A percentile compares a stretch with the other conserved stretches of the same genome.
Conservation (phyloP, 495 filamentous ascomycete genomes). For the Ascodesmis nigricans region DNA sequence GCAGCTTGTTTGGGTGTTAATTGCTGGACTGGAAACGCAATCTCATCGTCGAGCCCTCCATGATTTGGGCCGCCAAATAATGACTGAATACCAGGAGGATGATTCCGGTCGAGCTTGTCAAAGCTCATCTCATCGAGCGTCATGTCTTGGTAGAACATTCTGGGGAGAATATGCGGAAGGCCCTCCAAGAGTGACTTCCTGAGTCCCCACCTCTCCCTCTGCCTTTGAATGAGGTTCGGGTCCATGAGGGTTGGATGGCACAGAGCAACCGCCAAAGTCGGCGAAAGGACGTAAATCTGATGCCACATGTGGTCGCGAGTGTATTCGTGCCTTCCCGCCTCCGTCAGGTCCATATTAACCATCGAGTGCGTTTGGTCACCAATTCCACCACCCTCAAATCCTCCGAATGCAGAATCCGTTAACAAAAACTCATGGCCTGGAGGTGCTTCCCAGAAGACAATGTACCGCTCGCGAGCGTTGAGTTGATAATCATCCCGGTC, state of each 20-base stretch:
- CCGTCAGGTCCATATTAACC: conserved; percentile 17
- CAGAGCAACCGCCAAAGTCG: conserved; percentile 19
- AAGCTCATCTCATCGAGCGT: conserved; percentile 15
- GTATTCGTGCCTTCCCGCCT: conserved; percentile 18
- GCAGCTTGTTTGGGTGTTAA: conserved; percentile 17
- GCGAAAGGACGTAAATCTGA: conserved; percentile 22
- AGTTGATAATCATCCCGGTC: conserved; percentile 21
- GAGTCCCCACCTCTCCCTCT: conserved; percentile 22
- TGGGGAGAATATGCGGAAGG: conserved; percentile 17
- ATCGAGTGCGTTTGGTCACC: conserved; percentile 18
- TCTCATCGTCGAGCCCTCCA: conserved; percentile 12
- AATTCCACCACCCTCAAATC: conserved; percentile 22
- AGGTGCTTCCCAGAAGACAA: conserved; percentile 23
- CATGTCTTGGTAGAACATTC: conserved; percentile 23
- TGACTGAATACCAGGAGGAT: conserved; percentile 18
- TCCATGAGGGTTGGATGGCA: conserved; percentile 22
- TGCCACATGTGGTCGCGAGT: conserved; percentile 23
- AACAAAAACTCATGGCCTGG: conserved; percentile 22
- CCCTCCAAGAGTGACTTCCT: conserved; percentile 19
- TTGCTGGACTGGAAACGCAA: conserved; percentile 18
- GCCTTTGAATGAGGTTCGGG: conserved; percentile 15
- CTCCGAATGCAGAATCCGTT: conserved; percentile 22
- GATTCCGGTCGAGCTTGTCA: conserved; percentile 14
- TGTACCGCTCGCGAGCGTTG: conserved; percentile 21
- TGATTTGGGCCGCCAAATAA: conserved; percentile 13